phyloP scores from a whole-genome alignment of 2,329 filamentous ascomycete species.

The Diplodia scrobiculata region DNA sequence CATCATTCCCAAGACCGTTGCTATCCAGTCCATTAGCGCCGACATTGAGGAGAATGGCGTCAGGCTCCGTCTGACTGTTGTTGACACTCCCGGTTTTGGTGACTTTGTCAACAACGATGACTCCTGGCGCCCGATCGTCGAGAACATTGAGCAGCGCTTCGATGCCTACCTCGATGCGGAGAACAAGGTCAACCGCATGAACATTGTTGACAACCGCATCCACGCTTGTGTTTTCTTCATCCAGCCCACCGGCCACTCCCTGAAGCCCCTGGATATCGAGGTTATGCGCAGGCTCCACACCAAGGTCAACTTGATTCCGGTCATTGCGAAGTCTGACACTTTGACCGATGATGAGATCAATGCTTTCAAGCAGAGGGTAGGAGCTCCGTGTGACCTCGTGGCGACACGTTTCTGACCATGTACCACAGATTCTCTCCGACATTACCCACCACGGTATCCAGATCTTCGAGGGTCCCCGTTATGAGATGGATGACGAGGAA shows the following conservation, averaged over 20 bases:
- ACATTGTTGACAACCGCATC: conserved; percentile 99
- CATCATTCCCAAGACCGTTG: conserved; percentile 85
- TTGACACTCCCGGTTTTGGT: conserved; percentile 96
- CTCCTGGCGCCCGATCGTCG: conserved; percentile 97
- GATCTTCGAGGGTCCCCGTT: conserved; percentile 97
- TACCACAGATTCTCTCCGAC: conserved; percentile 83
- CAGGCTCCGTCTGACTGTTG: conserved; percentile 90
- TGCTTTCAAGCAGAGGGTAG: conserved; percentile 92
- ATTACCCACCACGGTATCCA: conserved; percentile 97
- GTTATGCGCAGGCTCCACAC: conserved; percentile 99
- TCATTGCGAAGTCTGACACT: conserved; percentile 98
- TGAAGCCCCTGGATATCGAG: conserved; percentile 98
- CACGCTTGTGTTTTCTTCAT: conserved; percentile 99
- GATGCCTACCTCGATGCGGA: conserved; percentile 98
- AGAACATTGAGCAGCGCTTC: conserved; percentile 99
- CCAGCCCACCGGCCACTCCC: conserved; percentile 94
- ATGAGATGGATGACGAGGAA: conserved; percentile 98
- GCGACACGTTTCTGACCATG: conserved; percentile 3
- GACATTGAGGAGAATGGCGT: conserved; percentile 97
- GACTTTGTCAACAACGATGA: conserved; percentile 99
- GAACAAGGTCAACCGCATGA: conserved; percentile 99
- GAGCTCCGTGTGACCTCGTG: conserved; percentile 45
- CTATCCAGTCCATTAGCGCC: conserved; percentile 58
- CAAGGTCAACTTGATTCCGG: conserved; percentile 99
- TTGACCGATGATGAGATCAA: conserved; percentile 94